phyloP scores from a whole-genome alignment of 768 basidiomycete species.

The Boletus insuetus region DNA sequence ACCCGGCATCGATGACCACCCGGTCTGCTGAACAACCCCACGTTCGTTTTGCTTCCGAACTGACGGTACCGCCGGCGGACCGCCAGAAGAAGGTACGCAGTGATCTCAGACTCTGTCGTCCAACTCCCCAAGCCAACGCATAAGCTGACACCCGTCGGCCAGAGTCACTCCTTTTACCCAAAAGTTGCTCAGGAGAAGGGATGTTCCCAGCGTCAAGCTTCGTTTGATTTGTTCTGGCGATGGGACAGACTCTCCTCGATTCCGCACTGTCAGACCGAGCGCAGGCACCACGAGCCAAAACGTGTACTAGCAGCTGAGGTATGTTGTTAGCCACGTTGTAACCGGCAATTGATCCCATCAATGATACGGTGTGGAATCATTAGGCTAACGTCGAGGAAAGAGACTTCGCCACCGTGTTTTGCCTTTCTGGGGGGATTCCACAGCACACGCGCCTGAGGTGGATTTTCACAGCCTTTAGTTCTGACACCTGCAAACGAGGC shows the following conservation, averaged over 20 bases:
- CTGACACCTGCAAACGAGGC: not conserved
- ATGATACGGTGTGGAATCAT: not conserved
- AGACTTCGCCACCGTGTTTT: not conserved
- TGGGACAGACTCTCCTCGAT: slow-evolving; percentile 29
- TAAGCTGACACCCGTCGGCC: not conserved
- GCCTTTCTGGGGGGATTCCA: not conserved
- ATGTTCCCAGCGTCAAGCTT: slow-evolving; percentile 29
- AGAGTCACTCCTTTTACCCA: slow-evolving; percentile 36
- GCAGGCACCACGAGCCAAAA: not conserved
- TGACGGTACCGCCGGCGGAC: slow-evolving; percentile 31
- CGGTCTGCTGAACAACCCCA: slow-evolving; percentile 14
- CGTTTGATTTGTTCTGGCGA: slow-evolving; percentile 40
- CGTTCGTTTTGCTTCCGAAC: slow-evolving; percentile 34
- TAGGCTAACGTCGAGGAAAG: not conserved
- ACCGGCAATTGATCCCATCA: not conserved
- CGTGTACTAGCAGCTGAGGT: slow-evolving; percentile 6
- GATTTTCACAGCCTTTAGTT: not conserved
- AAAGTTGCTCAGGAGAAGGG: slow-evolving; percentile 41
- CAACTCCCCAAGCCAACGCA: not conserved
- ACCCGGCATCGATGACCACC: slow-evolving; percentile 24
- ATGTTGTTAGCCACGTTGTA: not conserved
- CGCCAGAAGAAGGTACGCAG: slow-evolving; percentile 31
- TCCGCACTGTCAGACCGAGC: not conserved
- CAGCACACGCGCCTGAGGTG: not conserved
- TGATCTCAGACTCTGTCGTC: too few species aligned